Percentiles rank a stretch among this genome's conserved stretches.
Evolutionary conservation across 148 eudicot genomes (phyloP).

Genomic region (Simmondsia chinensis): DNA sequence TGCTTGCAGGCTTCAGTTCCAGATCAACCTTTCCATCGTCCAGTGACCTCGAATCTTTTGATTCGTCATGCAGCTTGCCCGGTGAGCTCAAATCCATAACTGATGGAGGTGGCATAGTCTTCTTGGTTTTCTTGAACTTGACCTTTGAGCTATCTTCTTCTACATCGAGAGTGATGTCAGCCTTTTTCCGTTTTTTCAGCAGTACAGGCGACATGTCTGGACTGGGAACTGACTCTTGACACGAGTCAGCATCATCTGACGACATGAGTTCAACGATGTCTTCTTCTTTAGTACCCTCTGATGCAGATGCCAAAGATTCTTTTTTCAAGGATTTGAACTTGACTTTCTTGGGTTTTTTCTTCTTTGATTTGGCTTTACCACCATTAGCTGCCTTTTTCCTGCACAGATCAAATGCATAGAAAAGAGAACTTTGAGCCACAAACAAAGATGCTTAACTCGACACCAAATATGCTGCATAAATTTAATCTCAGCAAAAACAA

Average conservation of each 20-base stretch:
- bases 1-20: conserved; percentile 50
- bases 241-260: conserved; percentile 33
- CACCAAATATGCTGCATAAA: not conserved
- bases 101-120: conserved; percentile 24
- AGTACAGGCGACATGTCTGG: conserved; percentile 28
- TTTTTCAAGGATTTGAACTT: conserved; percentile 83
- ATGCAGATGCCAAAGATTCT: conserved; percentile 51
- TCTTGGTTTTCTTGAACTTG: conserved; percentile 57
- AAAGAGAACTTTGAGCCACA: no score
- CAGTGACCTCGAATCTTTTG: conserved; percentile 30
- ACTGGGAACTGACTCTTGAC: conserved; percentile 29
- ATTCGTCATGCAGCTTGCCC: conserved; percentile 39
- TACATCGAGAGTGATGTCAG: conserved; percentile 19
- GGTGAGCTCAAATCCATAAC: conserved; percentile 21
- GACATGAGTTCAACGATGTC: conserved; percentile 31
- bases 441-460: no score
- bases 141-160: conserved; percentile 33
- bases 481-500: not conserved
- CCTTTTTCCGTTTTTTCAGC: conserved; percentile 62
- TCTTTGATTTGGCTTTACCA: conserved; percentile 66
- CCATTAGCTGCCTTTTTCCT: conserved; percentile 37
- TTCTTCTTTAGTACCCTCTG: conserved; percentile 36
- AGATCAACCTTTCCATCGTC: conserved; percentile 38
- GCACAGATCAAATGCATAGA: conserved; percentile 6
- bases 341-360: conserved; percentile 74